A percentile compares a stretch with the other conserved stretches of the same genome.
Conservation (phyloP, 345 rosid genomes). For the Populus alba region DNA sequence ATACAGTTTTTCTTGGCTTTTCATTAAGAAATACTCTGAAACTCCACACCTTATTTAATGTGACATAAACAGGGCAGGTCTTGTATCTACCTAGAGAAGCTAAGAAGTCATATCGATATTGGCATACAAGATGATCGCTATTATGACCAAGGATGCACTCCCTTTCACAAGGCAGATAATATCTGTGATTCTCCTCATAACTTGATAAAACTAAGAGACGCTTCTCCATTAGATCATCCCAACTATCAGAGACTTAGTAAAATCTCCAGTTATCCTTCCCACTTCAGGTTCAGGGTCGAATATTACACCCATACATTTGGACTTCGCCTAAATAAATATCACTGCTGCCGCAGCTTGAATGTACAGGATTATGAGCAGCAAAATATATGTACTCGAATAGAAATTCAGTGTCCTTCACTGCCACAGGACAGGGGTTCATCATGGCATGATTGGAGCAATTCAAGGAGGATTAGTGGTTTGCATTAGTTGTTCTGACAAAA, state of each 20-base stretch:
- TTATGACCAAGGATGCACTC: background rate
- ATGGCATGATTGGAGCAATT: background rate
- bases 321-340: conserved; percentile 1
- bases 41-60: background rate
- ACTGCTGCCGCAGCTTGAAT: background rate
- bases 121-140: background rate
- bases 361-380: background rate
- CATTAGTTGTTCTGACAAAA: conserved; percentile 2
- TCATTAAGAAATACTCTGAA: background rate
- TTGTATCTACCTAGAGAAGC: background rate
- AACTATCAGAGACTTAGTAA: background rate
- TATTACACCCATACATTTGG: conserved; percentile 1
- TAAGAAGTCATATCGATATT: background rate
- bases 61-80: conserved; percentile 2
- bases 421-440: background rate
- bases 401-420: background rate
- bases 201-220: background rate
- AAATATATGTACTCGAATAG: background rate
- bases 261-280: background rate
- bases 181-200: background rate
- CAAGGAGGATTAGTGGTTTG: background rate
- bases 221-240: conserved; percentile 2
- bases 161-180: background rate
- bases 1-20: background rate
- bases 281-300: background rate